These are phyloP conservation scores for Cercophora newfieldiana DNA, from an alignment of 495 filamentous ascomycete species.

Conservation along the genomic window DNA sequence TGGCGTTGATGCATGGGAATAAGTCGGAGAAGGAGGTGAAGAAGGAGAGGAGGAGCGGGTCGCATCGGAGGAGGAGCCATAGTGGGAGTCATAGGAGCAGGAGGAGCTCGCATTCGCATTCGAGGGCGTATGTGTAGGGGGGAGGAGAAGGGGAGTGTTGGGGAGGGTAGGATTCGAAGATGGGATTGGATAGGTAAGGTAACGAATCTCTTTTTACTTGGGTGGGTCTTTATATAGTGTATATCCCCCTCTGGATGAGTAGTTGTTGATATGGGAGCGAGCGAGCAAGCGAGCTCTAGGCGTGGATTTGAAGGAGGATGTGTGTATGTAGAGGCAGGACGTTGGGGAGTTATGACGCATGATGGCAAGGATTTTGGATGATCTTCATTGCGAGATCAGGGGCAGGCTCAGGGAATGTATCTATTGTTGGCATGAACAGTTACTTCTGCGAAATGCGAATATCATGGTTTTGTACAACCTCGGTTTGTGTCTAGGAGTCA, in stretches of 20 bases:
- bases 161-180: not conserved
- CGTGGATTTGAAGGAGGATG: no score
- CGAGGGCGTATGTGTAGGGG: slow-evolving; percentile 22
- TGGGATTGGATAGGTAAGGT: not conserved
- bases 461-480: no score
- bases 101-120: slow-evolving; percentile 21
- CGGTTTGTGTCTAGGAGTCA: no score
- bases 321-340: no score
- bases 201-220: not conserved
- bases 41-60: slow-evolving; percentile 4
- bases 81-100: slow-evolving; percentile 15
- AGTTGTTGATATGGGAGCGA: not conserved
- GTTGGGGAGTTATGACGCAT: no score
- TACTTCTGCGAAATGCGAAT: no score
- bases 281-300: no score
- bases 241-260: not conserved
- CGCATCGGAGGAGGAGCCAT: slow-evolving; percentile 12
- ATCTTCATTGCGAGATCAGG: no score
- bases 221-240: not conserved
- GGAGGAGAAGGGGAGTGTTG: not conserved
- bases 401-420: no score
- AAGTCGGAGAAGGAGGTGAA: slow-evolving; percentile 22
- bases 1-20: slow-evolving; percentile 60
- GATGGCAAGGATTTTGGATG: no score
- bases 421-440: no score